phyloP scores from a whole-genome alignment of 805 yeast genomes.

The Nakazawaea laoshanensis region DNA sequence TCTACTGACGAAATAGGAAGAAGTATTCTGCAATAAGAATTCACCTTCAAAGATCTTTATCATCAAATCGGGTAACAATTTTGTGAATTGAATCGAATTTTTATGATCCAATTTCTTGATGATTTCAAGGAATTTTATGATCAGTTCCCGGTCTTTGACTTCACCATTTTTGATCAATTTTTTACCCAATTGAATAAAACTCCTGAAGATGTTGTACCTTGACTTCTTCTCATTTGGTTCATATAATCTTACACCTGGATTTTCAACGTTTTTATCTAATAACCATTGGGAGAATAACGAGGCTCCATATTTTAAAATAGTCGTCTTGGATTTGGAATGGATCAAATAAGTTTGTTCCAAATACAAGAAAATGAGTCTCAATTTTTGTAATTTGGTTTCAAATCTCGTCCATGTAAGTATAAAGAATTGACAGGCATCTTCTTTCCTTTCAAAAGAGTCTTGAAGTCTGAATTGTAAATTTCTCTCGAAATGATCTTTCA shows the following conservation, averaged over 20 bases:
- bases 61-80: slow-evolving; percentile 14
- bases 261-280: not conserved
- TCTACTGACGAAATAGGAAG: too few relatives aligned
- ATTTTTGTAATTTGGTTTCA: slow-evolving; percentile 1
- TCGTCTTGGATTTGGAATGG: slow-evolving; percentile 3
- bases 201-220: slow-evolving; percentile 3
- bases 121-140: not conserved
- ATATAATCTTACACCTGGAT: slow-evolving; percentile 1
- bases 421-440: too few relatives aligned
- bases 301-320: slow-evolving; percentile 1
- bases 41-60: slow-evolving; percentile 11
- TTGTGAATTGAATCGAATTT: slow-evolving; percentile 9
- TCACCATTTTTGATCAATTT: not conserved
- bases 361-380: slow-evolving; percentile 5
- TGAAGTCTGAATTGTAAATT: too few relatives aligned
- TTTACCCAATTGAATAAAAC: not conserved
- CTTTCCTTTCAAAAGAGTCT: too few relatives aligned
- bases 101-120: slow-evolving; percentile 14
- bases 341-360: slow-evolving; percentile 5
- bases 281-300: slow-evolving; percentile 1
- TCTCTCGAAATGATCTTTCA: too few relatives aligned
- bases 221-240: slow-evolving; percentile 7
- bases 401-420: too few relatives aligned
- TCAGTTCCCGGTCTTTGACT: not conserved
- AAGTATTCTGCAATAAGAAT: too few relatives aligned